A percentile compares a stretch with the other conserved stretches of the same genome.
Conservation (phyloP, 345 rosid genomes). For the Brassica napus region Da-Ae NC_063449.1:2354501-2355000, state of each 20-base stretch:
- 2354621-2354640: conserved; percentile 15
- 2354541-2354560: conserved; percentile 54
- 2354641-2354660: neutral
- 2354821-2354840: neutral
- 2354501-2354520: conserved; percentile 58
- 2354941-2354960: neutral
- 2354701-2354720: neutral
- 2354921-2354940: neutral
- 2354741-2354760: neutral
- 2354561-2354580: conserved; percentile 68
- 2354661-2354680: conserved; percentile 22
- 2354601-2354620: neutral
- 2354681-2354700: conserved; percentile 28
- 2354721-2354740: conserved; percentile 8
- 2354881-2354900: neutral
- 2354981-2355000: neutral
- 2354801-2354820: neutral
- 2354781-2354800: conserved; percentile 25
- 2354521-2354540: conserved; percentile 43
- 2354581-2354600: conserved; percentile 76
- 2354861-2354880: neutral
- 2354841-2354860: neutral
- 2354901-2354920: neutral
- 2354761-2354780: conserved; percentile 9
- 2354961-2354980: neutral